These are phyloP conservation scores for Kokia cookei DNA, from an alignment of 441 rosid species.

Conservation along the genomic window DNA sequence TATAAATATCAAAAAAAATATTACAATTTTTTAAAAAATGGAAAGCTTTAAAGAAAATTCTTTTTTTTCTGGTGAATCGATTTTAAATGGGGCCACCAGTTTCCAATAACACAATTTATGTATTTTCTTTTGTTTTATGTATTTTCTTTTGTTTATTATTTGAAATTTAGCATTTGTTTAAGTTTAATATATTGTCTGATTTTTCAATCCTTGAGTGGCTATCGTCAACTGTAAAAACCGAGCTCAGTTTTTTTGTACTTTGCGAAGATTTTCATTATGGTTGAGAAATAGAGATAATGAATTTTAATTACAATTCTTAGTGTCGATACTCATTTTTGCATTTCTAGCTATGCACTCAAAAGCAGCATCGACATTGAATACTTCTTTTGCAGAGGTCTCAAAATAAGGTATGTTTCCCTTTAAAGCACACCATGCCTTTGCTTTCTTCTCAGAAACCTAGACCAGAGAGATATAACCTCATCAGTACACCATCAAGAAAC, in stretches of 20 bases:
- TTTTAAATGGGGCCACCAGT: no score
- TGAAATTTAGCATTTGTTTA: neutral
- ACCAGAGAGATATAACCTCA: neutral
- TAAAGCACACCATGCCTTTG: constrained; percentile 79
- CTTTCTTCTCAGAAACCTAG: constrained; percentile 76
- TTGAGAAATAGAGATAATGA: neutral
- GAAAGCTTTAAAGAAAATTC: no score
- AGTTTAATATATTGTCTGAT: neutral
- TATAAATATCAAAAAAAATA: no score
- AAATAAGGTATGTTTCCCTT: constrained; percentile 74
- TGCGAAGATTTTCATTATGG: neutral
- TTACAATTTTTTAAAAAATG: no score
- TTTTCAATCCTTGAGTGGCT: neutral
- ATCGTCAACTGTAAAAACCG: neutral
- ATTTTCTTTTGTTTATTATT: no score
- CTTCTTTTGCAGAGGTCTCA: constrained; percentile 80
- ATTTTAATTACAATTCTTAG: neutral
- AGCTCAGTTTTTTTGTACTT: neutral
- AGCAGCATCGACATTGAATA: constrained; percentile 72
- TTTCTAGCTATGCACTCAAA: constrained; percentile 66
- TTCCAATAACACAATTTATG: no score
- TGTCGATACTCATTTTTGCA: constrained; percentile 47
- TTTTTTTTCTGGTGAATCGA: no score
- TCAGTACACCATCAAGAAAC: neutral
- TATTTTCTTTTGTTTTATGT: no score